A percentile compares a stretch with the other conserved stretches of the same genome.
These are phyloP conservation scores for Diaporthe amygdali DNA, from an alignment of 2,329 filamentous ascomycete genomes.

Conservation along the genomic window DNA sequence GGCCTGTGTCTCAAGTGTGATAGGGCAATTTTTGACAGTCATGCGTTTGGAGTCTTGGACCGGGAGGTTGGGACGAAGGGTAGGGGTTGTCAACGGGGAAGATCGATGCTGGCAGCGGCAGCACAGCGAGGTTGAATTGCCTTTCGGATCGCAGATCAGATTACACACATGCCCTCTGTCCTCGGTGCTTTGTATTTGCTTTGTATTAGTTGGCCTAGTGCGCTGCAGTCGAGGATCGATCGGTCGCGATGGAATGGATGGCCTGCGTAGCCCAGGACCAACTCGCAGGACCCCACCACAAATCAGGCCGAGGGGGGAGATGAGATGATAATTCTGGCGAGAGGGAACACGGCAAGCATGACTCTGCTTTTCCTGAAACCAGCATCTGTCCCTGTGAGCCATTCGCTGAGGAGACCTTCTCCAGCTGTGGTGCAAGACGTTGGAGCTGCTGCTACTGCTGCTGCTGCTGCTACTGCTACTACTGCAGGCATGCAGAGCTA, in stretches of 20 bases:
- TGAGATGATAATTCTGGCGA: background rate
- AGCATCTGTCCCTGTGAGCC: background rate
- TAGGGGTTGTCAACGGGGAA: conserved; percentile 7
- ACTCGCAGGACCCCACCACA: background rate
- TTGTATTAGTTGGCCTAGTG: too few species aligned
- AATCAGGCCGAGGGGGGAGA: background rate
- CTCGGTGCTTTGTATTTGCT: too few species aligned
- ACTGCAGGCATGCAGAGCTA: background rate
- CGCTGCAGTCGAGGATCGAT: background rate
- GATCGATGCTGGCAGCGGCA: conserved; percentile 4
- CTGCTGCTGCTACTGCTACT: background rate
- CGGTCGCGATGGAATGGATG: background rate
- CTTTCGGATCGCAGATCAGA: conserved; percentile 14
- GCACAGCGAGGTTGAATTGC: background rate
- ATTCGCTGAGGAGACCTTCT: background rate
- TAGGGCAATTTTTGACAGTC: conserved; percentile 17
- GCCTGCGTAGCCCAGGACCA: background rate
- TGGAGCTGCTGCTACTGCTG: background rate
- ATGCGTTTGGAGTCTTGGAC: conserved; percentile 13
- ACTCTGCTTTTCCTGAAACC: conserved; percentile 5
- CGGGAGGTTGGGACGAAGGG: conserved; percentile 15
- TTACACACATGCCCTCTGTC: background rate
- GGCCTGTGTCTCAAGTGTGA: conserved; percentile 11
- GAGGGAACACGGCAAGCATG: background rate
- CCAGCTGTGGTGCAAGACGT: background rate